Evolutionary conservation across 768 basidiomycete species (phyloP).

Genomic region (Dictyophora rubrovolvata): DNA sequence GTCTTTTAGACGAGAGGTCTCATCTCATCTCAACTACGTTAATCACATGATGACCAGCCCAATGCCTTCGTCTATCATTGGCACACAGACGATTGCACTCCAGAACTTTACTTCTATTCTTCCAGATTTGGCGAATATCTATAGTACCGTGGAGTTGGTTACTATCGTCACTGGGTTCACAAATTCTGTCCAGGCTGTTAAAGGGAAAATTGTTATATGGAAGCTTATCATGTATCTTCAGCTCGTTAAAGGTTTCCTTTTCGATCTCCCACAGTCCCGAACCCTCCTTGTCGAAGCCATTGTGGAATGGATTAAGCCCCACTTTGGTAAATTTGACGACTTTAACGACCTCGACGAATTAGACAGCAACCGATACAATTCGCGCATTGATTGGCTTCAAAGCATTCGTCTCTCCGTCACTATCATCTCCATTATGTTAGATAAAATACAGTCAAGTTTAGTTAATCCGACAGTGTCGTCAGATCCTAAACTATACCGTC

Average conservation of each 20-base stretch:
- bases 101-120: constrained; percentile 90
- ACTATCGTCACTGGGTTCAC: constrained; percentile 81
- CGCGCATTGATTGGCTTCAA: constrained; percentile 84
- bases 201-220: constrained; percentile 86
- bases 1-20: constrained; percentile 76
- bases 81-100: constrained; percentile 88
- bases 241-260: constrained; percentile 79
- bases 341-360: constrained; percentile 57
- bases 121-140: constrained; percentile 77
- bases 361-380: constrained; percentile 56
- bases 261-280: constrained; percentile 73
- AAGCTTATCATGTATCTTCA: constrained; percentile 91
- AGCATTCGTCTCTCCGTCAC: constrained; percentile 83
- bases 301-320: constrained; percentile 89
- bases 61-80: constrained; percentile 79
- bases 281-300: constrained; percentile 76
- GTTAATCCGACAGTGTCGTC: constrained; percentile 53
- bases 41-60: constrained; percentile 82
- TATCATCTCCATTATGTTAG: constrained; percentile 80
- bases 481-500: constrained; percentile 51
- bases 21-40: constrained; percentile 65
- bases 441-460: constrained; percentile 76
- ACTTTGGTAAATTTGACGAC: constrained; percentile 89
- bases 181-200: constrained; percentile 64
- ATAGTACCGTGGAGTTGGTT: constrained; percentile 73